Evolutionary conservation across 2,329 filamentous ascomycete genomes (phyloP).

Genomic region (Trichoderma hamatum): DNA sequence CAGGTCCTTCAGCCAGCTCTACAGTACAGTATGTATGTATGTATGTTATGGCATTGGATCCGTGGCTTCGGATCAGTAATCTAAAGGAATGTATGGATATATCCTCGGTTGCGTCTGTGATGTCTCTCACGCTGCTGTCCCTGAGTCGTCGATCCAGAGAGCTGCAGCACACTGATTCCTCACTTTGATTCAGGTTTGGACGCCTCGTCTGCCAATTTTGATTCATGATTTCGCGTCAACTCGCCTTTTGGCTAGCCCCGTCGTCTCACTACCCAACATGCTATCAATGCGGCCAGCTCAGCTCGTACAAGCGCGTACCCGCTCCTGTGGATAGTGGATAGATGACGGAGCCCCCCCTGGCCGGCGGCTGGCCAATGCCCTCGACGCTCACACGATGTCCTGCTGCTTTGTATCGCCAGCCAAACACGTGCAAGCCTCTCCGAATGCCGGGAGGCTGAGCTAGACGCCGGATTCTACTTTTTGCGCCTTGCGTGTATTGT

Average conservation of each 20-base stretch:
- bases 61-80: background rate
- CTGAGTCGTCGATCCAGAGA: background rate
- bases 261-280: too few relatives aligned
- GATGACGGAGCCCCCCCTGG: background rate
- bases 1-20: too few relatives aligned
- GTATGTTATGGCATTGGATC: background rate
- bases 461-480: constrained; percentile 4
- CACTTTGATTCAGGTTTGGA: background rate
- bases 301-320: background rate
- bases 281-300: background rate
- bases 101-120: background rate
- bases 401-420: background rate
- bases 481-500: background rate
- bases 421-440: background rate
- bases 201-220: background rate
- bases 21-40: too few relatives aligned
- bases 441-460: constrained; percentile 17
- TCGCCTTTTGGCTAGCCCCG: too few relatives aligned
- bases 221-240: background rate
- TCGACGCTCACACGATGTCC: background rate
- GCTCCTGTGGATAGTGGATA: background rate
- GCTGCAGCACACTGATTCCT: background rate
- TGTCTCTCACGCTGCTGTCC: background rate
- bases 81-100: background rate
- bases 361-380: background rate